Evolutionary conservation across 306 rosid genomes (phyloP), one percentile per base, ranked within the genome.

Genomic region (Cucumis hystrix): DNA sequence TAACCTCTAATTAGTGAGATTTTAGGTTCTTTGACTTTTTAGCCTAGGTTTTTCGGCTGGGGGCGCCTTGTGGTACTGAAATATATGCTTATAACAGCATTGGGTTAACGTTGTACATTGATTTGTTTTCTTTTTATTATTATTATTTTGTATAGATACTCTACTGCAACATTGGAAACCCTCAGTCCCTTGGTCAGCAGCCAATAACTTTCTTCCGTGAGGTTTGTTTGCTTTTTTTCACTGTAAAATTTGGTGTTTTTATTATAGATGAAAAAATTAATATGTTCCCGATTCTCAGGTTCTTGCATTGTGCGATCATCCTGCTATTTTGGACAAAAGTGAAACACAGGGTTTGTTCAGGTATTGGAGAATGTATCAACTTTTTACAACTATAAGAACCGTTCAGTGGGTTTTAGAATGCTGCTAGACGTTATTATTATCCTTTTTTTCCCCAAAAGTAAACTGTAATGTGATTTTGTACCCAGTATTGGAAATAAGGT

Each of bases 281-380:
- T 39, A 35, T 80, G 68, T 73, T 62, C 37, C 87, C 37, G 16
- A 83, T 37, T 55, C 79, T 66, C 63, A 95, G 99, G 97, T 95
- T 83, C 93, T 95, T 84, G 92, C 97, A 49, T 86, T 95, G 73
- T 88, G 92, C 64, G 97, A 95, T 80, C 85, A 92, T 86, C 97
- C 99, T 20, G 23, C 89, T 55, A 90, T 92, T 77, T 87, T 95
- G 93, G 97, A 92, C 90, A 92, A 59, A 78, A 85, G 86, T 54
- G 97, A 92, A 85, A 89, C 97, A 51, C 99, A 91, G 88, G 93
- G 96, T 83, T 75, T 95, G 83, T 95, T 92, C 97, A 92, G 99
- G 99, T 95, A 90, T 23, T 30, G 5, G 63, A 49, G 70, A 81
- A 40, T 59, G n/a, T 60, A 10, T 43, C 65, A 69, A 56, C 76